These are phyloP conservation scores for Saturnispora galanensis DNA, from an alignment of 805 yeast genomes.

Conservation along the genomic window DNA sequence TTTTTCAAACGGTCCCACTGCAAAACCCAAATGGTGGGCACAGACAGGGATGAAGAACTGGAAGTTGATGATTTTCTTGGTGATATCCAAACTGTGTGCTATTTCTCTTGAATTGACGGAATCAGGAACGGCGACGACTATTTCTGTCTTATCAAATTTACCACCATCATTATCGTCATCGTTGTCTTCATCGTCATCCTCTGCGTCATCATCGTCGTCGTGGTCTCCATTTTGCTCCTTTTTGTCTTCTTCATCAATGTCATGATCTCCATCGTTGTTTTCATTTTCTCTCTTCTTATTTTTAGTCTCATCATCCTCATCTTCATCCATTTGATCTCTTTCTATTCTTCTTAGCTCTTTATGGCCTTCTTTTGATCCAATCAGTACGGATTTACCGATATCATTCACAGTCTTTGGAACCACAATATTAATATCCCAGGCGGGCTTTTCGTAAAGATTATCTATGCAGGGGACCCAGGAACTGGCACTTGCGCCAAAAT, in stretches of 20 bases:
- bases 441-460: slow-evolving; percentile 73
- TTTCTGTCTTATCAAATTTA: slow-evolving; percentile 37
- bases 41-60: slow-evolving; percentile 77
- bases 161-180: slow-evolving; percentile 35
- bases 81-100: slow-evolving; percentile 65
- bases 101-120: slow-evolving; percentile 53
- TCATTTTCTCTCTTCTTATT: slow-evolving; percentile 16
- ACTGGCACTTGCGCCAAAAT: slow-evolving; percentile 71
- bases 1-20: slow-evolving; percentile 77
- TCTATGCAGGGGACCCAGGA: slow-evolving; percentile 99
- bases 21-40: slow-evolving; percentile 93
- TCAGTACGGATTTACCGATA: slow-evolving; percentile 40
- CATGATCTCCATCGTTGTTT: slow-evolving; percentile 34
- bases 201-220: slow-evolving; percentile 23
- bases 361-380: slow-evolving; percentile 32
- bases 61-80: slow-evolving; percentile 71
- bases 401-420: slow-evolving; percentile 74
- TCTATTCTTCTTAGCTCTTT: slow-evolving; percentile 15
- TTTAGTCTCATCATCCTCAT: slow-evolving; percentile 20
- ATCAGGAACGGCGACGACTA: slow-evolving; percentile 64
- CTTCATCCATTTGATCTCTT: slow-evolving; percentile 25
- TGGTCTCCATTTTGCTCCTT: slow-evolving; percentile 25
- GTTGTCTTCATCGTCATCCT: slow-evolving; percentile 15
- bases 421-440: slow-evolving; percentile 87
- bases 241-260: slow-evolving; percentile 6